These are phyloP conservation scores for Cystobasidium onofrii DNA, from an alignment of 768 basidiomycete species.

Conservation along the genomic window DNA sequence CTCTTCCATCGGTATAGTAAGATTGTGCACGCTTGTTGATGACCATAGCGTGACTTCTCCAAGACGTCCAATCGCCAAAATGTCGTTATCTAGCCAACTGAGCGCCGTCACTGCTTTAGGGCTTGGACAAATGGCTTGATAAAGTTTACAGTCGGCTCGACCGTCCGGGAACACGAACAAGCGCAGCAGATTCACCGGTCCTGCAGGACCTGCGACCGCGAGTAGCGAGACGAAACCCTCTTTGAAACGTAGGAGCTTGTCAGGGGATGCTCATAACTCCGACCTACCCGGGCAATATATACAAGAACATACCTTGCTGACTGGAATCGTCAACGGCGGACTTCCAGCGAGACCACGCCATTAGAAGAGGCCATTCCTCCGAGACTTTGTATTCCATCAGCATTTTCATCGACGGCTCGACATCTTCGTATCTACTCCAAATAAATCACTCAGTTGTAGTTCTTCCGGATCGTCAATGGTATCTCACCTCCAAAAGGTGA, in stretches of 20 bases:
- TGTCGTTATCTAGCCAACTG: background rate
- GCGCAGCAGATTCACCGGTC: background rate
- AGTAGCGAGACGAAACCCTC: background rate
- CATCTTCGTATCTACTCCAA: background rate
- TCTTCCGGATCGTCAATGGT: background rate
- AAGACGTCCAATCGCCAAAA: background rate
- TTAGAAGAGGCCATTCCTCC: background rate
- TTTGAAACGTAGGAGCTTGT: background rate
- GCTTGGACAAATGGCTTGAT: background rate
- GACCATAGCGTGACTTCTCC: conserved; percentile 9
- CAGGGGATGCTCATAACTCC: background rate
- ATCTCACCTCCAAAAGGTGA: conserved; percentile 25
- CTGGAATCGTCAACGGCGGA: background rate
- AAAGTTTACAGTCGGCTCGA: background rate
- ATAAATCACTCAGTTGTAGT: background rate
- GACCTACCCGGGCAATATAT: too few relatives aligned
- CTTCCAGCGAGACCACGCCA: conserved; percentile 4
- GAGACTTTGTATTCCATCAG: background rate
- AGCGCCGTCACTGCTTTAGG: background rate
- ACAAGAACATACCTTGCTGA: background rate
- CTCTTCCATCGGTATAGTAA: background rate
- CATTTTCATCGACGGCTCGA: background rate
- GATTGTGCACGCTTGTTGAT: background rate
- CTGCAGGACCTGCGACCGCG: background rate
- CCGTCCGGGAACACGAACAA: background rate